Evolutionary conservation across 2,329 filamentous ascomycete genomes (phyloP), one percentile per base, ranked within the genome.

Genomic region (Biscogniauxia marginata): DNA sequence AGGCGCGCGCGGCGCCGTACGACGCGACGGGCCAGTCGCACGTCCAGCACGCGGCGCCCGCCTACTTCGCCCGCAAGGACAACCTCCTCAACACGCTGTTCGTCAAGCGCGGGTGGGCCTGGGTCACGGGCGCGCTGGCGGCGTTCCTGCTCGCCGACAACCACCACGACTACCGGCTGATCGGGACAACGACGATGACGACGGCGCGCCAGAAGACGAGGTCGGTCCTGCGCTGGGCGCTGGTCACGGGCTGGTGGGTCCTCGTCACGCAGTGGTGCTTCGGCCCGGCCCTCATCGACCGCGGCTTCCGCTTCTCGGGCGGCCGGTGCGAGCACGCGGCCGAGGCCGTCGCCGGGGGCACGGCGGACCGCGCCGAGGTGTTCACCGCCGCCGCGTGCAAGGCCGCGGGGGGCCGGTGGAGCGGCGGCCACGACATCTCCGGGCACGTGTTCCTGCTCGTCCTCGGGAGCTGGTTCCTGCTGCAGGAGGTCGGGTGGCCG

Each of bases 241-340:
- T 88, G 7, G 84, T 91, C 0, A 98, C 95, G 7, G 67, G 75
- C 1, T 88, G 87, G 74, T 99, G 95, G 95, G 79, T 91, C 45
- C 76, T 91, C 43, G 86, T 95, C 18, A 99, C 95, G 62, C 95
- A 98, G 77, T 98, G 95, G 95, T 98, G 87, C 73, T 97, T 99
- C 67, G 95, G 95, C 0, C 87, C 95, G 2, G 82, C 92, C 19
- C 78, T 99, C 49, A 93, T 98, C 66, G 95, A 99, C 72, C 87
- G 93, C 55, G 85, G 89, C 3, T 99, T 98, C 72, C 80, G 85
- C n/a, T 83, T 91, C 73, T 96, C 91, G 0, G 95, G 95, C 3
- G 95, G 95, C 1, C 84, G 83, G 67, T 99, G 95, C 71, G 86
- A 91, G 69, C 66, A 84, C 13, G 77, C 84, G 3, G 70, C 76